Conservation (phyloP, 257 asterid genomes). For the Coffea canephora region DNA sequence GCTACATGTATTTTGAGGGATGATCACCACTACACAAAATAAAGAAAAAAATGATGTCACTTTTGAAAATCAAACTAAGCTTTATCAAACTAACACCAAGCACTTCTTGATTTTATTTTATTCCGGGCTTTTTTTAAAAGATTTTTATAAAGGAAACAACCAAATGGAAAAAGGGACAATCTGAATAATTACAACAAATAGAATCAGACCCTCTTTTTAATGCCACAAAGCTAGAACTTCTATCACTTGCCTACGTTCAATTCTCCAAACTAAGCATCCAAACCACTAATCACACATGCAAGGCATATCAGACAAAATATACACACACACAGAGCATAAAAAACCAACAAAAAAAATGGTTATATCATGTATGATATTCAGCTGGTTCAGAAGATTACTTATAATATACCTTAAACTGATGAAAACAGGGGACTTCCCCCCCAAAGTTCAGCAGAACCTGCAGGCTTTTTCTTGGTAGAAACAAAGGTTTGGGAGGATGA, state of each 20-base stretch:
- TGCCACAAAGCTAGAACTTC: background rate
- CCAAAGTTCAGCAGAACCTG: background rate
- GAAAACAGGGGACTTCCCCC: background rate
- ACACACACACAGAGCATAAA: background rate
- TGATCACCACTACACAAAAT: background rate
- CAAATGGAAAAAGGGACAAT: too few relatives aligned
- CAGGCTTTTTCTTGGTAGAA: background rate
- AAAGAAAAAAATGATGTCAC: background rate
- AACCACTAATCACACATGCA: background rate
- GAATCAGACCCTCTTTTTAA: background rate
- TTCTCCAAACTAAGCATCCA: too few relatives aligned
- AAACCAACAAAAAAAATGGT: background rate
- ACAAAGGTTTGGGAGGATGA: slow-evolving; percentile 17
- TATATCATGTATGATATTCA: background rate
- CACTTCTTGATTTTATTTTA: too few relatives aligned
- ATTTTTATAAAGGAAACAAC: too few relatives aligned
- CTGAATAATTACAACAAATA: too few relatives aligned
- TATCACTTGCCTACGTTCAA: too few relatives aligned
- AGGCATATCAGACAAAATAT: background rate
- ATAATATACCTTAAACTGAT: background rate
- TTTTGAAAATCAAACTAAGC: too few relatives aligned
- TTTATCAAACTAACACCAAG: too few relatives aligned
- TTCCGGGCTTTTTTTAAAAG: too few relatives aligned
- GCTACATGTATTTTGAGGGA: background rate
- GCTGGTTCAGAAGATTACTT: background rate